A percentile compares a stretch with the other conserved stretches of the same genome.
These are phyloP conservation scores for Linnemannia hyalina DNA, from an alignment of 192 early-diverging fungal genomes.

Conservation along the genomic window DNA sequence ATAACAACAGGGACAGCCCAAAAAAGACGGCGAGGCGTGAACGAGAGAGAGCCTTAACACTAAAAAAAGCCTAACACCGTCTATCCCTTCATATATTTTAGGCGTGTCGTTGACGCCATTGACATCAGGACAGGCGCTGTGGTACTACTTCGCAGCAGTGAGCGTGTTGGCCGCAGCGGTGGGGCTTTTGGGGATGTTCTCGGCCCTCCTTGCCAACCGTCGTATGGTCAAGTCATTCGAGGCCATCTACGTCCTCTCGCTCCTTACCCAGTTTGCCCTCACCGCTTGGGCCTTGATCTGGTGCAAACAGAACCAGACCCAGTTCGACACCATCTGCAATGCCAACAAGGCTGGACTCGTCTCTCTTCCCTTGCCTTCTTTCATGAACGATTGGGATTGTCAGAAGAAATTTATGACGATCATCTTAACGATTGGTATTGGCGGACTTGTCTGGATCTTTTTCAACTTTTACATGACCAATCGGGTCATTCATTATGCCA, in stretches of 20 bases:
- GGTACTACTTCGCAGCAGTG: slow-evolving; percentile 50
- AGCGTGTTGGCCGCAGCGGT: slow-evolving; percentile 47
- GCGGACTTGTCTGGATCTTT: slow-evolving; percentile 33
- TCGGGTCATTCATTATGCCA: slow-evolving; percentile 54
- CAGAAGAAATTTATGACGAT: slow-evolving; percentile 24
- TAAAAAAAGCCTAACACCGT: background rate
- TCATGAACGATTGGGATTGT: slow-evolving; percentile 37
- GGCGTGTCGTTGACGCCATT: slow-evolving; percentile 19
- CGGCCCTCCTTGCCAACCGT: slow-evolving; percentile 38
- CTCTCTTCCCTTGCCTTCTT: slow-evolving; percentile 21
- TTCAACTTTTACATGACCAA: slow-evolving; percentile 56
- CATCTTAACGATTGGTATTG: slow-evolving; percentile 31
- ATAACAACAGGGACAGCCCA: background rate
- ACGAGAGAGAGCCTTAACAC: background rate
- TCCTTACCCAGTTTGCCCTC: slow-evolving; percentile 43
- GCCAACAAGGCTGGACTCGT: slow-evolving; percentile 22
- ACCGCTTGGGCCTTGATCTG: slow-evolving; percentile 37
- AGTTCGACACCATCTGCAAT: slow-evolving; percentile 30
- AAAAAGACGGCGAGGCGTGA: background rate
- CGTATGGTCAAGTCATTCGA: slow-evolving; percentile 46
- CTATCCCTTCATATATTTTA: background rate
- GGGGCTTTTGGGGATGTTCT: slow-evolving; percentile 42
- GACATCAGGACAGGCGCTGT: slow-evolving; percentile 27
- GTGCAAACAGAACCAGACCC: slow-evolving; percentile 30
- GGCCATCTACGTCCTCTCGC: slow-evolving; percentile 46